Evolutionary conservation across 306 rosid genomes (phyloP).

Genomic region (Vigna reflexopilosa): DNA sequence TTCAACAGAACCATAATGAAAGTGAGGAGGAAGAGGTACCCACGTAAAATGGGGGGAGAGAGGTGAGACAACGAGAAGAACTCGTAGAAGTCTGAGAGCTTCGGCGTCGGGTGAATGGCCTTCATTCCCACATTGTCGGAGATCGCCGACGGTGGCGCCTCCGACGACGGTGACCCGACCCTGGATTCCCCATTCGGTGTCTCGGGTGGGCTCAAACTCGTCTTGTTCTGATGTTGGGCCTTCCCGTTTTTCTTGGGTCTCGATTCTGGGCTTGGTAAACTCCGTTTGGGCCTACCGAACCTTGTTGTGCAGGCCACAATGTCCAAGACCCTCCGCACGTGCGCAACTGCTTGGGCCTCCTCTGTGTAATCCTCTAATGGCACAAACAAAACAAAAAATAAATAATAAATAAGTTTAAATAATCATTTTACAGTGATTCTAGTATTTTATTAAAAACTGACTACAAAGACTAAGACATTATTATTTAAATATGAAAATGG

Average conservation of each 20-base stretch:
- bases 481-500: too few relatives aligned
- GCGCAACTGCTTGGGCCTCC: constrained; percentile 63
- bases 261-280: constrained; percentile 55
- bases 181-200: constrained; percentile 57
- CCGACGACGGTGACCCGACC: constrained; percentile 52
- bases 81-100: constrained; percentile 89
- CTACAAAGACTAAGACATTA: too few relatives aligned
- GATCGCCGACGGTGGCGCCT: constrained; percentile 55
- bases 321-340: constrained; percentile 86
- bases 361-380: constrained; percentile 68
- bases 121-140: constrained; percentile 83
- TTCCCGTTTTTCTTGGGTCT: constrained; percentile 67
- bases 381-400: neutral
- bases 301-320: constrained; percentile 79
- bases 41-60: constrained; percentile 79
- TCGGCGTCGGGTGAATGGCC: constrained; percentile 92
- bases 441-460: too few relatives aligned
- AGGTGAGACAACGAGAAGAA: constrained; percentile 82
- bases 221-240: constrained; percentile 53
- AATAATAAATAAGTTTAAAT: neutral
- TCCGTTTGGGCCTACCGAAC: constrained; percentile 72
- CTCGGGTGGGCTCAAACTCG: constrained; percentile 49
- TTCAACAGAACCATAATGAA: neutral
- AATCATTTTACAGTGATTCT: too few relatives aligned
- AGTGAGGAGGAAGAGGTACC: constrained; percentile 37